These are phyloP conservation scores for Sutorius australiensis DNA, from an alignment of 768 basidiomycete genomes.

Conservation along the genomic window DNA sequence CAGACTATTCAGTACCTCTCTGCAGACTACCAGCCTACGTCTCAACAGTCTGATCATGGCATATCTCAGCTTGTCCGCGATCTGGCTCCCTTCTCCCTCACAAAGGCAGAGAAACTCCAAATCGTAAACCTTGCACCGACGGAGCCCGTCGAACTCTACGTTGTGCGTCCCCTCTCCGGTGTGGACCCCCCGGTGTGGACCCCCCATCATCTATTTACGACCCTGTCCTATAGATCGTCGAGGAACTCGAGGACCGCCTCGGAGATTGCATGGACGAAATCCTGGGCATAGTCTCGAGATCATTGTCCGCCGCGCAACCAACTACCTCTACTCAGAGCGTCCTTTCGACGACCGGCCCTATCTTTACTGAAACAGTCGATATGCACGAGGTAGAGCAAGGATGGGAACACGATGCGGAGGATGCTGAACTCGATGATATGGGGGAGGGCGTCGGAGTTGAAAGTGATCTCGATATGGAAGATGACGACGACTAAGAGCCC, in stretches of 20 bases:
- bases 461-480: conserved; percentile 63
- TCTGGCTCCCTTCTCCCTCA: conserved; percentile 67
- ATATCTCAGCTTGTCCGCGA: conserved; percentile 63
- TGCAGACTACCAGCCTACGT: conserved; percentile 66
- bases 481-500: conserved; percentile 48
- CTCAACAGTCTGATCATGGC: conserved; percentile 58
- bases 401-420: conserved; percentile 41
- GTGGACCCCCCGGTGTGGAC: too few relatives aligned
- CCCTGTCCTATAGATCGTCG: conserved; percentile 66
- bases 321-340: not conserved
- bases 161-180: conserved; percentile 49
- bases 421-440: conserved; percentile 59
- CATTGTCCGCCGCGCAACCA: conserved; percentile 22
- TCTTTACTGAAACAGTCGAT: conserved; percentile 4
- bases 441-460: conserved; percentile 66
- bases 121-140: conserved; percentile 88
- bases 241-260: conserved; percentile 84
- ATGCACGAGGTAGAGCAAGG: conserved; percentile 24
- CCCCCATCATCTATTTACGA: not conserved
- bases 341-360: not conserved
- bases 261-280: conserved; percentile 68
- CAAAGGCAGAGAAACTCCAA: conserved; percentile 90
- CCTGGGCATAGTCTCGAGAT: conserved; percentile 50
- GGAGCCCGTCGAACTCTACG: conserved; percentile 81
- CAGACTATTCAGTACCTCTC: conserved; percentile 87